Base-by-base conservation (phyloP, 192 early-diverging fungal genomes). In the Piromyces finnis region DNA sequence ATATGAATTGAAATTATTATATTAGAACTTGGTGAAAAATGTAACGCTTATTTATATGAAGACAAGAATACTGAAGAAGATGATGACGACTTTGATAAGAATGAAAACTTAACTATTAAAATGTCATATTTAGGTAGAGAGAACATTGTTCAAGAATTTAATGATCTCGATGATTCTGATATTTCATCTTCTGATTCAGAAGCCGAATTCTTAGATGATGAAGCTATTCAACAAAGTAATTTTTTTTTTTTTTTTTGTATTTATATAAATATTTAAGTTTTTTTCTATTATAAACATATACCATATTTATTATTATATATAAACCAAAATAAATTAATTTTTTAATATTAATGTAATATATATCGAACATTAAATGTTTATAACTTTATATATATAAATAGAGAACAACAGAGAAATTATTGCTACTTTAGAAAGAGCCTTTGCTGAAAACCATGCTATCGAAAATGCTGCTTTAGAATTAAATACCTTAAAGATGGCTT, bases 401-500 rank as follows among this genome's bases (percentile, higher is more conserved):
- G 36, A 68, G 90, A 92, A 39, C 91, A 89, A 91, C 78, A 86
- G 87, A 29, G 95, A 93, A 87, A 88, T 94, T 29, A 81, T 85
- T 3, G 87, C 87, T 78, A 96, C 95, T 0, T 85, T 97, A 77
- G 91, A 94, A 35, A 89, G 95, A 17, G 94, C 95, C 13, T 90
- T 96, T 81, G 87, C 85, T 28, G 94, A 96, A 78, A 85, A 88
- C 77, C 94, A 95, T 83, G 82, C 85, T 12, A 87, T 93, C 18
- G 92, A 94, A 29, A 91, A 90, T 80, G 89, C 95, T 15, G 88
- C 88, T 12, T 84, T 96, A 16, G 96, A 99, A 86, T 86, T 98
- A 22, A 96, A 94, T 79, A 92, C 92, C 9, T 85, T 96, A 78
- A 93, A 95, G 77, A 92, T 98, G 91, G 91, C 95, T 28, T 91